Evolutionary conservation across 2,329 filamentous ascomycete genomes (phyloP).

Genomic region (Myriosclerotinia scirpicola): DNA sequence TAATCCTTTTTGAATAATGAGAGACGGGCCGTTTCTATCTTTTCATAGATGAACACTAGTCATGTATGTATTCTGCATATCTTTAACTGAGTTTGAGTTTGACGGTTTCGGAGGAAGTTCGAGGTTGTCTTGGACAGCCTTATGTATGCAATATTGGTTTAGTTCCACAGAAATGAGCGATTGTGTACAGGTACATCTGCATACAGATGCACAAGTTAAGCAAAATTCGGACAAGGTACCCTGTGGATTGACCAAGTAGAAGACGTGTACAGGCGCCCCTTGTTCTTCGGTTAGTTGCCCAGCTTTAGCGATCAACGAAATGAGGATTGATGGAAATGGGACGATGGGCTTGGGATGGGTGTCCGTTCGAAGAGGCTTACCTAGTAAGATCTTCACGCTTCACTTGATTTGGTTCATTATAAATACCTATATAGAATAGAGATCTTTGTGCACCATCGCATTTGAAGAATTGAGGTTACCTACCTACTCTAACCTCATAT

Average conservation of each 20-base stretch:
- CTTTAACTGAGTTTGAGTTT: not conserved
- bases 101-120: not conserved
- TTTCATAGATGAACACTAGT: not conserved
- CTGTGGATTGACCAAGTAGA: slow-evolving; percentile 5
- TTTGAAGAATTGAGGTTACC: slow-evolving; percentile 3
- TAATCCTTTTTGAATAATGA: no score
- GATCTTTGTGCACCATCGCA: not conserved
- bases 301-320: not conserved
- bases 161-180: no score
- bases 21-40: not conserved
- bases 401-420: not conserved
- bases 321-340: slow-evolving; percentile 1
- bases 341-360: not conserved
- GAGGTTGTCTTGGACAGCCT: not conserved
- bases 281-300: not conserved
- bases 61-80: not conserved
- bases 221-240: not conserved
- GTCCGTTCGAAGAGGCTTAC: not conserved
- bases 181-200: not conserved
- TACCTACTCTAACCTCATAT: not conserved
- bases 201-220: not conserved
- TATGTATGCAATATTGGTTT: no score
- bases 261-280: not conserved
- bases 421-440: not conserved
- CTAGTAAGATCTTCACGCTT: not conserved